phyloP scores from a whole-genome alignment of 345 rosid genomes.

The Gossypium longicalyx region DNA sequence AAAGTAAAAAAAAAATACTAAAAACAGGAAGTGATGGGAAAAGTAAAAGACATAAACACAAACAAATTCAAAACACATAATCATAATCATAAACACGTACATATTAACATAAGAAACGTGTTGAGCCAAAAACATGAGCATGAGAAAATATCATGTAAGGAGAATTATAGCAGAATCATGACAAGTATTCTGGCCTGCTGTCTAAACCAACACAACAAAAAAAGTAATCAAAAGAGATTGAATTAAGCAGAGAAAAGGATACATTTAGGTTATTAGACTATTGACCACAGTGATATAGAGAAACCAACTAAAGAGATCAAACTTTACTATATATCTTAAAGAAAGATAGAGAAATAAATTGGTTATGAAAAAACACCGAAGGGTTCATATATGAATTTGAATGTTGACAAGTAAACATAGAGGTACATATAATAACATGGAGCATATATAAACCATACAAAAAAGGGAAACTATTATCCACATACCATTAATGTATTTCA shows the following conservation, averaged over 20 bases:
- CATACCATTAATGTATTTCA: conserved; percentile 43
- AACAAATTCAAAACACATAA: background rate
- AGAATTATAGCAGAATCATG: background rate
- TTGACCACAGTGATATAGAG: conserved; percentile 11
- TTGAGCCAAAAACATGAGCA: background rate
- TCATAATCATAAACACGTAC: background rate
- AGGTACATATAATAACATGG: too few relatives aligned
- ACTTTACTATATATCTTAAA: too few relatives aligned
- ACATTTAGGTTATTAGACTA: conserved; percentile 8
- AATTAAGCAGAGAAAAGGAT: background rate
- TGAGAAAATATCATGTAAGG: background rate
- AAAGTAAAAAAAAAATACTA: too few relatives aligned
- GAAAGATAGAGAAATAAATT: too few relatives aligned
- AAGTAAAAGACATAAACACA: background rate
- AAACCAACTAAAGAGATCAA: background rate
- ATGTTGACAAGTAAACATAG: background rate
- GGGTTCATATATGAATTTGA: too few relatives aligned
- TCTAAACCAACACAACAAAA: background rate
- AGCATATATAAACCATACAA: too few relatives aligned
- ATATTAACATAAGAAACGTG: background rate
- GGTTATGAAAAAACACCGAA: too few relatives aligned
- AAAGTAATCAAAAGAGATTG: background rate
- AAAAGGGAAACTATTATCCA: conserved; percentile 35
- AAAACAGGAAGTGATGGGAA: background rate
- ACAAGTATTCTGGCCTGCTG: too few relatives aligned